Percentiles rank a stretch among this genome's conserved stretches.
phyloP scores from a whole-genome alignment of 352 stramenopile species.

The Phytophthora sojae region DNA sequence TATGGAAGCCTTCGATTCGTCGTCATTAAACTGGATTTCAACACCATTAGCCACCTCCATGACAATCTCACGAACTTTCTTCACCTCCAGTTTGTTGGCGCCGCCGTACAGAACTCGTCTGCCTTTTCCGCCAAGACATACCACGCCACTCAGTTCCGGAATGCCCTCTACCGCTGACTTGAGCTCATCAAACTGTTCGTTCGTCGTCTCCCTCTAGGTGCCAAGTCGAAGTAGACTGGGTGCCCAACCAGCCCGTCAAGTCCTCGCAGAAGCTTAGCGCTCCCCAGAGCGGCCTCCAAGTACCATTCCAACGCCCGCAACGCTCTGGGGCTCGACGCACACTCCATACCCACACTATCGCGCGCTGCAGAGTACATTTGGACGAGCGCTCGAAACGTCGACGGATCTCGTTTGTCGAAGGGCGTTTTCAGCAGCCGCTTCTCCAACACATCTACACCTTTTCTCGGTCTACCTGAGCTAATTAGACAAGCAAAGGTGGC shows the following conservation, averaged over 20 bases:
- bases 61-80: too few species aligned
- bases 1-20: not conserved
- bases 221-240: conserved; percentile 13
- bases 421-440: conserved; percentile 27
- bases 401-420: conserved; percentile 6
- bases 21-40: not conserved
- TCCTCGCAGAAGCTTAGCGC: not conserved
- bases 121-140: not conserved
- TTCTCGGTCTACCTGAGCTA: too few species aligned
- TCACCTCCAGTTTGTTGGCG: conserved; percentile 15
- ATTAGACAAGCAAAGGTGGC: too few species aligned
- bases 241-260: conserved; percentile 8
- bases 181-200: conserved; percentile 7
- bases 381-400: conserved; percentile 10
- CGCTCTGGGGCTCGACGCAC: not conserved
- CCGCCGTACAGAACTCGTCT: conserved; percentile 11
- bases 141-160: conserved; percentile 8
- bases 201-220: not conserved
- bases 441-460: conserved; percentile 22
- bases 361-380: conserved; percentile 12
- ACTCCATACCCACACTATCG: conserved; percentile 6
- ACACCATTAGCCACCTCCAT: too few species aligned
- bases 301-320: conserved; percentile 24
- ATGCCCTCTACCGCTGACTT: not conserved
- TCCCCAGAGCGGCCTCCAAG: conserved; percentile 8